Evolutionary conservation across 768 basidiomycete species (phyloP), one percentile per base, ranked within the genome.

Genomic region (Leccinum aurantiacum): DNA sequence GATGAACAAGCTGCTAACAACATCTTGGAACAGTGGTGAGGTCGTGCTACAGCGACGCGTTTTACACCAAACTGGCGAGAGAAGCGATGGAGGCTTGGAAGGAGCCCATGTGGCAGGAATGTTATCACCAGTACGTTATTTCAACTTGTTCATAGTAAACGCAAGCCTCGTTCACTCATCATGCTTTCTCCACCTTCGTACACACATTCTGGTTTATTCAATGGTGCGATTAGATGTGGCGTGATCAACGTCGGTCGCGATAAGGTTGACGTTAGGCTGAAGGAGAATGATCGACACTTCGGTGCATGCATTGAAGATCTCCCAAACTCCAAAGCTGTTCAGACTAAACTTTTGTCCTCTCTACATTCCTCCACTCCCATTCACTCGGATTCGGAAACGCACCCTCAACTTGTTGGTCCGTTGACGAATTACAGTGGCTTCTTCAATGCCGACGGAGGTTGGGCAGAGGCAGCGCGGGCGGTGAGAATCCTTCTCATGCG

Each of bases 31-130:
- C 62, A 91, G 90, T 92, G 66, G 83, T 93, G 19, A 82, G 92
- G 60, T 87, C 86, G 35, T 86, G 87, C 5, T 93, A 93, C 66
- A 70, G 79, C 6, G 89, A 93, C 67, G 58, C 70, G 0, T 88
- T 88, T 68, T 91, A 94, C 65, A 71, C 90, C 14, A 73, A 77
- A 41, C 77, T 97, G 3, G 89, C 89, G 4, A 81, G 85, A 48
- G 88, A 93, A 52, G 92, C 94, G 9, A 90, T 97, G 55, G 66
- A 73, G 4, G 75, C 79, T 10, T 96, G 94, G 94, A 90, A 84
- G 66, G 76, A 82, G n/a, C 77, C 79, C 46, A 77, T 77, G 68
- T 92, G 89, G 88, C 78, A 79, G n/a, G 83, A 84, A 57, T 81
- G 82, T 52, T 97, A 95, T 74, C 90, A 91, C 65, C 90, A 93